Conservation (phyloP, 208 protist genomes). For the Borovskyia barvae region DNA sequence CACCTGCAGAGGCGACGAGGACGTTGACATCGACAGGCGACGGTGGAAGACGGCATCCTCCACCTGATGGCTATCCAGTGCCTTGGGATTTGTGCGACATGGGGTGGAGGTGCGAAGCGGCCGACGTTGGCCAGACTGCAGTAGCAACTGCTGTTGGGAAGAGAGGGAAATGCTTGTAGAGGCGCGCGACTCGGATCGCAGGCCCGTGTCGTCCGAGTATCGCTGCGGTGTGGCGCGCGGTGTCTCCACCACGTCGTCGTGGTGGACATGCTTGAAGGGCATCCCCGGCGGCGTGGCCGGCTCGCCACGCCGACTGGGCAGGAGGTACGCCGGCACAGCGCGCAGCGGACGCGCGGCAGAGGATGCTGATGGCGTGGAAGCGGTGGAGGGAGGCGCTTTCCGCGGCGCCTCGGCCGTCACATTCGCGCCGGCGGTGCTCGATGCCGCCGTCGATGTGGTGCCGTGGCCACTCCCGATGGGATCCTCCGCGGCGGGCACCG, state of each 20-base stretch:
- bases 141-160: background rate
- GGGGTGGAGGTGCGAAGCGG: conserved; percentile 33
- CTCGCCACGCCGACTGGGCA: background rate
- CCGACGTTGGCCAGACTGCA: conserved; percentile 1
- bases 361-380: too few relatives aligned
- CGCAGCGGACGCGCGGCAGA: background rate
- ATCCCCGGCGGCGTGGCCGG: conserved; percentile 6
- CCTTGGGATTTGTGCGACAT: conserved; percentile 7
- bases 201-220: background rate
- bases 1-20: conserved; percentile 2
- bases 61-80: conserved; percentile 32
- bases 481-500: too few relatives aligned
- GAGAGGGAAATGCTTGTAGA: too few relatives aligned
- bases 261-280: too few relatives aligned
- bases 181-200: background rate
- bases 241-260: conserved; percentile 16
- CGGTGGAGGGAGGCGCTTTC: too few relatives aligned
- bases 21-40: background rate
- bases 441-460: too few relatives aligned
- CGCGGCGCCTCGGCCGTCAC: too few relatives aligned
- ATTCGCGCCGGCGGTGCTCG: too few relatives aligned
- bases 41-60: conserved; percentile 29
- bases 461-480: too few relatives aligned
- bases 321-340: background rate
- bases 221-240: conserved; percentile 14